Evolutionary conservation across 208 protist species (phyloP), one percentile per base, ranked within the genome.

Genomic region (Crithidia acanthocephali): DNA sequence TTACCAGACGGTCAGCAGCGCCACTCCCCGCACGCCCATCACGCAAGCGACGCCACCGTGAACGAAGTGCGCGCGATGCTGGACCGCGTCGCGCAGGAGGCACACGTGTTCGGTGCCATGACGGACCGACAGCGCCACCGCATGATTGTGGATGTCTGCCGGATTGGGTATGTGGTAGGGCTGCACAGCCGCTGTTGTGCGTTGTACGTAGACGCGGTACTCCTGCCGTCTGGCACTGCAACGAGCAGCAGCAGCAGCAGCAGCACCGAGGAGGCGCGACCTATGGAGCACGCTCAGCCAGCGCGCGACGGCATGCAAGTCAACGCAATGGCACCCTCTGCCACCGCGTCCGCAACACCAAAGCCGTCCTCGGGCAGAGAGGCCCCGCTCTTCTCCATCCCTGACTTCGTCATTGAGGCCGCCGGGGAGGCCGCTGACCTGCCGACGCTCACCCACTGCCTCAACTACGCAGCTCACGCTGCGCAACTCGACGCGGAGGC

Each of bases 391-490:
- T 7, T 40, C 13, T 10, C 44, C 15, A 60, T 74, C 16, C 70
- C 70, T 4, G 76, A 76, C 51, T 65, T 81, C 16, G 63, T 76
- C 23, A 48, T 81, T 18, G 76, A 72, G 35, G 76, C 76, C 7
- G 76, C 76, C 0, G 76, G 70, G 16, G 53, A 55, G 50, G 33
- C 70, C 30, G 68, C 30, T 22, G 76, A 81, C 32, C 27, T 81
- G 44, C 11, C 45, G 18, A 70, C 70, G 37, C 61, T 81, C 33
- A 23, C 55, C 9, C 58, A 47, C 23, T 81, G 69, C 40, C 42
- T 65, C 18, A 25, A 23, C 42, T 64, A 37, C 22, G 66, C 50
- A 0, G 51, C 52, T 9, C 23, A 33, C 18, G 28, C 13, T 20
- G 53, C 51, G 60, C 15, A 51, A 28, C 18, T 42, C 18, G 50